phyloP scores from a whole-genome alignment of 345 rosid genomes.

The Triadica sebifera region DNA sequence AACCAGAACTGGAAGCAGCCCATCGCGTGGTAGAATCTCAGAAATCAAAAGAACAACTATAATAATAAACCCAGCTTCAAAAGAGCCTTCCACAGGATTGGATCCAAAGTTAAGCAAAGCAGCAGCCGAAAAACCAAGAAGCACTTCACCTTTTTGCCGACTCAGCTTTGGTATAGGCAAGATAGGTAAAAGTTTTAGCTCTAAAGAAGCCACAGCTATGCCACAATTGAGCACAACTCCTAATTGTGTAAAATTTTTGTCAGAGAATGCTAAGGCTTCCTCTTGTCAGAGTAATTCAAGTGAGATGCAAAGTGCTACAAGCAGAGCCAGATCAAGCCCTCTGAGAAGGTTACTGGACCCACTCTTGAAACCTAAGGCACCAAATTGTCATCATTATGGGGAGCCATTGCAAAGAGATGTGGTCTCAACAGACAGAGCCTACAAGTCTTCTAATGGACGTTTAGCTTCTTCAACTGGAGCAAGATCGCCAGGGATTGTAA shows the following conservation, averaged over 20 bases:
- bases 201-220: slow-evolving; percentile 39
- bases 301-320: slow-evolving; percentile 36
- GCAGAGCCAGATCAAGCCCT: slow-evolving; percentile 72
- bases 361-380: slow-evolving; percentile 58
- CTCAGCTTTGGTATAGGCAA: slow-evolving; percentile 55
- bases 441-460: slow-evolving; percentile 15
- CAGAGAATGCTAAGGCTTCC: slow-evolving; percentile 42
- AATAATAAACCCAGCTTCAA: background rate
- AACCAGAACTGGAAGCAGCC: slow-evolving; percentile 30
- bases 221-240: slow-evolving; percentile 29
- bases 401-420: slow-evolving; percentile 44
- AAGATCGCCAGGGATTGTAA: slow-evolving; percentile 40
- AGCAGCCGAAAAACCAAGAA: slow-evolving; percentile 54
- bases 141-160: slow-evolving; percentile 74
- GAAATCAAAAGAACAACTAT: slow-evolving; percentile 32
- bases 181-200: slow-evolving; percentile 50
- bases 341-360: slow-evolving; percentile 82
- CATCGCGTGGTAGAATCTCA: slow-evolving; percentile 29
- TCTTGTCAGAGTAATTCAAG: slow-evolving; percentile 30
- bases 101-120: slow-evolving; percentile 34
- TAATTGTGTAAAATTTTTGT: slow-evolving; percentile 38
- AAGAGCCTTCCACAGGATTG: slow-evolving; percentile 33
- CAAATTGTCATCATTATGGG: slow-evolving; percentile 33
- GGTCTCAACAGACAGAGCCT: slow-evolving; percentile 31
- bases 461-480: slow-evolving; percentile 1